Base-by-base conservation (phyloP, 495 filamentous ascomycete genomes). In the Tuber brumale region DNA sequence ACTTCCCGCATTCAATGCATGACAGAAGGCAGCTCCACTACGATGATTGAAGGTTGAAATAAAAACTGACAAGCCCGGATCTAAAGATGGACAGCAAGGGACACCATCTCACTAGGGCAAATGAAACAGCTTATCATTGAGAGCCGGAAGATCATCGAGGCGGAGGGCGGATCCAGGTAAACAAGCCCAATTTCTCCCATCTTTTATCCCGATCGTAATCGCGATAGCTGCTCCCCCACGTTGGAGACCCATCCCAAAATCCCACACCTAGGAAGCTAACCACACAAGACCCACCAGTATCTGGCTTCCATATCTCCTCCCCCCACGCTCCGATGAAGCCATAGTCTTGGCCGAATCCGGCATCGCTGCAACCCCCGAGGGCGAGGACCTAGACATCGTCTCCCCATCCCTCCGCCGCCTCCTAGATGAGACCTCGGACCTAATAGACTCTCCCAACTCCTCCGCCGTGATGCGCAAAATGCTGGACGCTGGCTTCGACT, bases 361-460 rank as follows among this genome's bases (percentile, higher is more conserved):
- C 69, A 91, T 95, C 73, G 73, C 83, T 12, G 48, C 83, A 41
- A 71, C 76, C 12, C 69, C 71, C 51, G 74, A 73, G 39, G 73
- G 46, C 23, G 70, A 75, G 35, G 42, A 73, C 43, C 45, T 35
- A 39, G 78, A 80, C 44, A 86, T 86, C 23, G 84, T 87, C 12
- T 83, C 88, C 19, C 87, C 88, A 70, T 86, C 87, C 43, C 89
- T 98, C 79, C 92, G 95, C 71, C 90, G 92, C 72, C 88, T 99
- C n/a, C 87, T 99, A 1, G 94, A 98, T 81, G 95, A 98, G 85
- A 97, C 95, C 16, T 91, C 95, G 35, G 95, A 99, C 84, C 87
- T 98, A 27, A 92, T 99, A 79, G 96, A 99, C 75, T 97, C 95
- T 0, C 96, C 96, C 0, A 88, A 91, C 31, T 97, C 97, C 84